phyloP scores from a whole-genome alignment of 2,329 filamentous ascomycete species.

The Aureobasidium pullulans region DNA sequence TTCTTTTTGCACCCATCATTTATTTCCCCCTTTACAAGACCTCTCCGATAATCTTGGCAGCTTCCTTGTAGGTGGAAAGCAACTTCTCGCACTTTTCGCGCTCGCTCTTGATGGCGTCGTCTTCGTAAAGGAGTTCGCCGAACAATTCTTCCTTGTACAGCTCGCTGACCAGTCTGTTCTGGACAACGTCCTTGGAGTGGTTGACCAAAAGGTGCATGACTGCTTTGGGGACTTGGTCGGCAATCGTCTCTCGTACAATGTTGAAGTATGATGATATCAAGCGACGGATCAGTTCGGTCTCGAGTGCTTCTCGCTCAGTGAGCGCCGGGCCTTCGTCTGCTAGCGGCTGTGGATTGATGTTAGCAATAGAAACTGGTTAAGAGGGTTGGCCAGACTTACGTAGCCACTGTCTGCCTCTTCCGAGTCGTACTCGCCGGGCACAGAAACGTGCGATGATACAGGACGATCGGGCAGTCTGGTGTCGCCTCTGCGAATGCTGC shows the following conservation, averaged over 20 bases:
- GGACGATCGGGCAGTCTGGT: slow-evolving; percentile 40
- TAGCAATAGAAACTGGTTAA: slow-evolving; percentile 26
- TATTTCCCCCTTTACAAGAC: slow-evolving; percentile 57
- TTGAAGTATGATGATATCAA: slow-evolving; percentile 99
- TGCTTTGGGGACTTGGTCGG: slow-evolving; percentile 95
- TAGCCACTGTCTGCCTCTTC: slow-evolving; percentile 46
- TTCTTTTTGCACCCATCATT: neutral
- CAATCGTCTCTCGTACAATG: slow-evolving; percentile 97
- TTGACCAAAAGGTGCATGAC: slow-evolving; percentile 99
- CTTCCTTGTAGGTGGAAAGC: slow-evolving; percentile 91
- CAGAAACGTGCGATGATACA: slow-evolving; percentile 24
- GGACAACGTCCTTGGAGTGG: slow-evolving; percentile 94
- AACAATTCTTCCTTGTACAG: slow-evolving; percentile 90
- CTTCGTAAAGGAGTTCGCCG: slow-evolving; percentile 89
- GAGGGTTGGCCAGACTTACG: slow-evolving; percentile 40
- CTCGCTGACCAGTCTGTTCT: slow-evolving; percentile 92
- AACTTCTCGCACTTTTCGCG: slow-evolving; percentile 97
- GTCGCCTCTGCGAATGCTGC: slow-evolving; percentile 69
- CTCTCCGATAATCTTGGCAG: slow-evolving; percentile 95
- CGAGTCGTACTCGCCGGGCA: slow-evolving; percentile 30
- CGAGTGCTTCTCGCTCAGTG: slow-evolving; percentile 91
- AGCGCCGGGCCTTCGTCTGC: slow-evolving; percentile 68
- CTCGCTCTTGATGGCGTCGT: slow-evolving; percentile 94
- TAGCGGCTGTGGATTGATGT: slow-evolving; percentile 19
- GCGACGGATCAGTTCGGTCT: slow-evolving; percentile 93